Conservation (phyloP, 352 stramenopile genomes). For the Phytophthora pinifolia region DNA sequence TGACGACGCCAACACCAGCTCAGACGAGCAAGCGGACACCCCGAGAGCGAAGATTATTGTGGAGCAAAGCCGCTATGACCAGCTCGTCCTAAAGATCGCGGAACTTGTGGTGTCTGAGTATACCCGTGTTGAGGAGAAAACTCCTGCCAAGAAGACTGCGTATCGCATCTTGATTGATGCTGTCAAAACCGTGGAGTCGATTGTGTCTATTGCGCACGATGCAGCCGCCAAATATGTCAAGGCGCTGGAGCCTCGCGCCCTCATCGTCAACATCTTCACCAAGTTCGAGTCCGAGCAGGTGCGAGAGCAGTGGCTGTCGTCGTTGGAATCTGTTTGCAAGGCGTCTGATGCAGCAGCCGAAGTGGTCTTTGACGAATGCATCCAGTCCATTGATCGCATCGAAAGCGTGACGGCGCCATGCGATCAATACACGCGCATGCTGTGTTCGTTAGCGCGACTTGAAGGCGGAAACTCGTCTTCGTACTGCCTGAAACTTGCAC, state of each 20-base stretch:
- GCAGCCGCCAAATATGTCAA: conserved; percentile 70
- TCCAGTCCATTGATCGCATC: conserved; percentile 61
- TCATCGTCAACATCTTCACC: conserved; percentile 63
- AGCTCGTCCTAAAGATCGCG: conserved; percentile 73
- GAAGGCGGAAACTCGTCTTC: conserved; percentile 41
- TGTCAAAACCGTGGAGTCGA: conserved; percentile 81
- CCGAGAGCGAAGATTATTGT: conserved; percentile 53
- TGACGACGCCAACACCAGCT: conserved; percentile 12
- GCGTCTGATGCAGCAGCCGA: conserved; percentile 40
- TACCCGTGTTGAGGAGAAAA: conserved; percentile 37
- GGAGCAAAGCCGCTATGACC: conserved; percentile 61
- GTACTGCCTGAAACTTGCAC: conserved; percentile 55
- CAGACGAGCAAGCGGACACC: conserved; percentile 10
- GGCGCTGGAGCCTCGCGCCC: conserved; percentile 35
- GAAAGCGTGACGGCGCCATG: conserved; percentile 60
- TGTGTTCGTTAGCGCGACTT: conserved; percentile 70
- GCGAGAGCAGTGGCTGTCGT: conserved; percentile 84
- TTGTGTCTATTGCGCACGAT: conserved; percentile 67
- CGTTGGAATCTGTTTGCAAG: conserved; percentile 71
- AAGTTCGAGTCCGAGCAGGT: conserved; percentile 74
- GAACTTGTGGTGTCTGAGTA: conserved; percentile 80
- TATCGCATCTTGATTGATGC: conserved; percentile 83
- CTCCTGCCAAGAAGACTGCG: conserved; percentile 39
- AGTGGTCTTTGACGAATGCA: conserved; percentile 70
- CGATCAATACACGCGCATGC: conserved; percentile 73